A percentile compares a stretch with the other conserved stretches of the same genome.
Conservation (phyloP, 2,329 filamentous ascomycete genomes). For the Trichophyton mentagrophytes region DNA sequence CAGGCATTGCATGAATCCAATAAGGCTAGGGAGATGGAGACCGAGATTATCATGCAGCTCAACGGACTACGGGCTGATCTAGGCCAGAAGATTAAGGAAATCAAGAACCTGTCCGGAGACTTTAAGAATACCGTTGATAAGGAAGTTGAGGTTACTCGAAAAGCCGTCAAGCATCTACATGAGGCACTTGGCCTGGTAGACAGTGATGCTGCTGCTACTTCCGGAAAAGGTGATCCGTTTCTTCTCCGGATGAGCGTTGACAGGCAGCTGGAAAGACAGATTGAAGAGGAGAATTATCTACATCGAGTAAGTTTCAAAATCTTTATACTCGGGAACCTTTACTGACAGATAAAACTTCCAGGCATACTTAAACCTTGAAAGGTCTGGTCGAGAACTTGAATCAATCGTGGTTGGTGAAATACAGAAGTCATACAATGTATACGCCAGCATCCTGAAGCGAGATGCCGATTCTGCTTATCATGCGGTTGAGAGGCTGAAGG, state of each 20-base stretch:
- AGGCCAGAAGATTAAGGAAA: slow-evolving; percentile 95
- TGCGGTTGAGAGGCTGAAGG: slow-evolving; percentile 66
- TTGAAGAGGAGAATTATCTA: slow-evolving; percentile 94
- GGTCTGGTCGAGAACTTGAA: slow-evolving; percentile 85
- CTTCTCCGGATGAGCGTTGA: slow-evolving; percentile 76
- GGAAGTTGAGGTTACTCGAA: slow-evolving; percentile 76
- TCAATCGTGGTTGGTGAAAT: slow-evolving; percentile 95
- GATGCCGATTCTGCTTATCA: slow-evolving; percentile 73
- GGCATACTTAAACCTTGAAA: slow-evolving; percentile 91
- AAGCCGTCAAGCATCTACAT: slow-evolving; percentile 65
- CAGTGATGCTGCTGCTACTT: slow-evolving; percentile 58
- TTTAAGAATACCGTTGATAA: slow-evolving; percentile 96
- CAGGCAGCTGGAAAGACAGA: slow-evolving; percentile 77
- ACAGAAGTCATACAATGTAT: slow-evolving; percentile 92
- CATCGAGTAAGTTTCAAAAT: slow-evolving; percentile 56
- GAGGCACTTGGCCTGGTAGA: slow-evolving; percentile 71
- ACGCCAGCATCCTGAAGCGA: slow-evolving; percentile 79
- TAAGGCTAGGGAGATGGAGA: slow-evolving; percentile 82
- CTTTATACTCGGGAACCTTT: neutral
- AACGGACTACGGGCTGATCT: slow-evolving; percentile 77
- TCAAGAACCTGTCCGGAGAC: slow-evolving; percentile 81
- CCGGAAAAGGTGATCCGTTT: slow-evolving; percentile 85
- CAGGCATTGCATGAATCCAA: slow-evolving; percentile 65
- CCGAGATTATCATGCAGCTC: slow-evolving; percentile 78
- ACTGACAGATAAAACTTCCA: slow-evolving; percentile 27